These are phyloP conservation scores for Didymella glomerata DNA, from an alignment of 2,329 filamentous ascomycete species.

Conservation along the genomic window DNA sequence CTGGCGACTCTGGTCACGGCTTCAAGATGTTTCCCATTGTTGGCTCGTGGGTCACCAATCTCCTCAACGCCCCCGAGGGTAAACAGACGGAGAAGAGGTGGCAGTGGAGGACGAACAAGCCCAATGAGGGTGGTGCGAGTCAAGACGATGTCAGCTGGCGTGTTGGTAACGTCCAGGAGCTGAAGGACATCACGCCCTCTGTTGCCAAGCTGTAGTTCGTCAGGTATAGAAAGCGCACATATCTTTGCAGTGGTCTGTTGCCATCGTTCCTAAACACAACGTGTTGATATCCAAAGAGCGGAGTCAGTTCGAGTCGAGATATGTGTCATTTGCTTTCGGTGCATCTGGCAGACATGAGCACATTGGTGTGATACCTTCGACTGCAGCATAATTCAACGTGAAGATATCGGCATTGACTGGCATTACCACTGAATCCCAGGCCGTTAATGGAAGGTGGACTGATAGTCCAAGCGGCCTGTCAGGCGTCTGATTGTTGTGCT, in stretches of 20 bases:
- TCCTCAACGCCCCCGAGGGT: constrained; percentile 54
- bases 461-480: neutral
- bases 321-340: neutral
- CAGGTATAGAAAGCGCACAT: constrained; percentile 1
- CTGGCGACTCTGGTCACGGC: constrained; percentile 68
- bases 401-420: neutral
- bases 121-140: constrained; percentile 23
- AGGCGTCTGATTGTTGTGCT: neutral
- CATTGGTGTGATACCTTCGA: neutral
- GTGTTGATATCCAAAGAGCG: neutral
- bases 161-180: constrained; percentile 49
- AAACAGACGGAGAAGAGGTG: constrained; percentile 59
- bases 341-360: neutral
- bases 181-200: constrained; percentile 28
- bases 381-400: neutral
- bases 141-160: constrained; percentile 58
- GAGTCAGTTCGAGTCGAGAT: neutral
- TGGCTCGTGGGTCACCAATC: constrained; percentile 62
- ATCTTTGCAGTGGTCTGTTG: neutral
- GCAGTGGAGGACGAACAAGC: constrained; percentile 59
- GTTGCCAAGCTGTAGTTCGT: constrained; percentile 30
- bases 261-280: neutral
- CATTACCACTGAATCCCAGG: neutral
- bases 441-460: neutral
- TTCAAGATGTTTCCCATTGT: constrained; percentile 70